These are phyloP conservation scores for Fusarium algeriense DNA, from an alignment of 2,329 filamentous ascomycete species.

Conservation along the genomic window DNA sequence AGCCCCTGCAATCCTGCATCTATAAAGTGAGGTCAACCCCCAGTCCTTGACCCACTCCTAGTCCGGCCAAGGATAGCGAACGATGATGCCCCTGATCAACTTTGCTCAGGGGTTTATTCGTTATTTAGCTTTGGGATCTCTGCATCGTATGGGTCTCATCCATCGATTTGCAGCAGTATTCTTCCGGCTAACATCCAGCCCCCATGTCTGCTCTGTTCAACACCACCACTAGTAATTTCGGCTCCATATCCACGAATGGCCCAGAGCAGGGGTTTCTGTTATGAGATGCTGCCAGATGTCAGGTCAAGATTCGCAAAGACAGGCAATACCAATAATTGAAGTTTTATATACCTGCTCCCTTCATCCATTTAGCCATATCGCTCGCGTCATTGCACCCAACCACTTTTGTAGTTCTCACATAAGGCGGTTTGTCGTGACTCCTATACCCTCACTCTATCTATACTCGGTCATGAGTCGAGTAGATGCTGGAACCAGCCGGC, in stretches of 20 bases:
- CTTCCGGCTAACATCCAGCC: conserved; percentile 12
- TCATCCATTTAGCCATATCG: background rate
- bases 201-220: conserved; percentile 8
- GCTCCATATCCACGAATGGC: conserved; percentile 9
- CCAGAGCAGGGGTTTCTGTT: conserved; percentile 12
- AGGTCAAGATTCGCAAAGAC: conserved; percentile 26
- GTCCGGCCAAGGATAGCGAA: conserved; percentile 22
- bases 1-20: conserved; percentile 37
- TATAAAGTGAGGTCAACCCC: conserved; percentile 23
- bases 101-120: conserved; percentile 29
- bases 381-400: background rate
- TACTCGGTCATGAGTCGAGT: conserved; percentile 33
- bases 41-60: conserved; percentile 29
- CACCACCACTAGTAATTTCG: conserved; percentile 26
- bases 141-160: background rate
- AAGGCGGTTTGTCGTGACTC: conserved; percentile 30
- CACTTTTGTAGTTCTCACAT: conserved; percentile 20
- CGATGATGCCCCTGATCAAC: conserved; percentile 31
- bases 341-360: conserved; percentile 25
- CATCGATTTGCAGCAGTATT: background rate
- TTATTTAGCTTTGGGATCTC: conserved; percentile 14
- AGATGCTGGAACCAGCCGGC: conserved; percentile 17
- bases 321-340: conserved; percentile 23
- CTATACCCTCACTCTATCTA: background rate
- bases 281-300: conserved; percentile 17